Conservation (phyloP, 1,139 yeast genomes). For the Taphrina betulina region DNA sequence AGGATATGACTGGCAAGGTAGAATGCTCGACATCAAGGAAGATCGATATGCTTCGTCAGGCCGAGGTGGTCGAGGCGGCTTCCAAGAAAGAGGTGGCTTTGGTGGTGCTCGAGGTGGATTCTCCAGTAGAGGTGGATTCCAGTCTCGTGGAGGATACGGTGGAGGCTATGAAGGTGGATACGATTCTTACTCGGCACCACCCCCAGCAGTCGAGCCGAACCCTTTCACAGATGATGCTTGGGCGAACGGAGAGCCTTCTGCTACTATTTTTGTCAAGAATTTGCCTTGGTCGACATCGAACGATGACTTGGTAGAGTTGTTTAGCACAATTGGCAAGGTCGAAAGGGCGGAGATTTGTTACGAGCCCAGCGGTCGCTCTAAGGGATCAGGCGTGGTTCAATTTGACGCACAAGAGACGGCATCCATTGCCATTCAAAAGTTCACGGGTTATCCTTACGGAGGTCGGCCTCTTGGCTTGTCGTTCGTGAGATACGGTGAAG, state of each 20-base stretch:
- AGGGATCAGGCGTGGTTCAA: conserved; percentile 82
- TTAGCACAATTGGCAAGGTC: conserved; percentile 80
- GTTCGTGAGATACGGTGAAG: conserved; percentile 37
- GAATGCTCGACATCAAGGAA: conserved; percentile 68
- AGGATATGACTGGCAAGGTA: conserved; percentile 90
- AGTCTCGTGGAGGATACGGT: conserved; percentile 12
- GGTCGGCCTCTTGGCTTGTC: conserved; percentile 39
- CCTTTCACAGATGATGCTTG: conserved; percentile 64
- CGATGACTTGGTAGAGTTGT: conserved; percentile 79
- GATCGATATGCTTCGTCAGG: conserved; percentile 37
- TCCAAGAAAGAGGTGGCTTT: conserved; percentile 37
- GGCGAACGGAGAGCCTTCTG: conserved; percentile 64
- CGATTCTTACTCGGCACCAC: conserved; percentile 37
- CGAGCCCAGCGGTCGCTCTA: conserved; percentile 64
- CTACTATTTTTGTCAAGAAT: conserved; percentile 68
- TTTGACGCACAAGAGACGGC: conserved; percentile 71
- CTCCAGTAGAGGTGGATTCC: conserved; percentile 24
- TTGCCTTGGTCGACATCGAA: conserved; percentile 86
- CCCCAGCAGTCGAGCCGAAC: conserved; percentile 40
- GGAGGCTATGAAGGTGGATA: conserved; percentile 33
- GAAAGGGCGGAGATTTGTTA: conserved; percentile 73
- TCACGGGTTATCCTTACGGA: conserved; percentile 31
- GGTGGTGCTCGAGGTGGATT: conserved; percentile 38
- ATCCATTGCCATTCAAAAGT: conserved; percentile 65
- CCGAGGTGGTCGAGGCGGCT: conserved; percentile 36